phyloP scores from a whole-genome alignment of 2,329 filamentous ascomycete species.

The Conoideocrella luteorostrata region DNA sequence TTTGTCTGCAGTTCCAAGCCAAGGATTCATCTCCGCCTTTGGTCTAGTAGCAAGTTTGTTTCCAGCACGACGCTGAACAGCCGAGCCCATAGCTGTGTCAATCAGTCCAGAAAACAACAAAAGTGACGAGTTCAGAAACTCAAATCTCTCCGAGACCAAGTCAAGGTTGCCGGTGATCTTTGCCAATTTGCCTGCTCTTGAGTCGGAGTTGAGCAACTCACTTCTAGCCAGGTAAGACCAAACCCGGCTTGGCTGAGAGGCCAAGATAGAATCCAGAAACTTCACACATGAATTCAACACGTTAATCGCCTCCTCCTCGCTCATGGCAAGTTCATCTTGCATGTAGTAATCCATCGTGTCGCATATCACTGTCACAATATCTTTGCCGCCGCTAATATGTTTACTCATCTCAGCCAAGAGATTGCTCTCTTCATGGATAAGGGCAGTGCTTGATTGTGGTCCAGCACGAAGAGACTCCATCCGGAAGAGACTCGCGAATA shows the following conservation, averaged over 20 bases:
- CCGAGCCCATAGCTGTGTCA: conserved; percentile 65
- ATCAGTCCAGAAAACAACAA: conserved; percentile 69
- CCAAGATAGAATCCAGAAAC: conserved; percentile 68
- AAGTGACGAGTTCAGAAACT: conserved; percentile 68
- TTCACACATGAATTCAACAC: conserved; percentile 66
- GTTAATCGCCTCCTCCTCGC: conserved; percentile 59
- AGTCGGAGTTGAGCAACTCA: conserved; percentile 69
- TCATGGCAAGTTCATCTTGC: conserved; percentile 48
- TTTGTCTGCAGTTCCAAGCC: conserved; percentile 71
- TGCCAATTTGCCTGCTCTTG: conserved; percentile 68
- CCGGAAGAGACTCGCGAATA: conserved; percentile 66
- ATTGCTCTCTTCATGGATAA: conserved; percentile 29
- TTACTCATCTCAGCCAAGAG: conserved; percentile 50
- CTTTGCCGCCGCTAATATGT: conserved; percentile 53
- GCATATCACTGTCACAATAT: conserved; percentile 75
- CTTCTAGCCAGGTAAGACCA: conserved; percentile 87
- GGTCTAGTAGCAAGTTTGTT: conserved; percentile 42
- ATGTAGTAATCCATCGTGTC: conserved; percentile 73
- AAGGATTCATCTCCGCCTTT: conserved; percentile 44
- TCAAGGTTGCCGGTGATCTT: conserved; percentile 79
- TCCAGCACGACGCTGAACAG: conserved; percentile 58
- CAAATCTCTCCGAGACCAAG: conserved; percentile 66
- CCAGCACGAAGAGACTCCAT: conserved; percentile 36
- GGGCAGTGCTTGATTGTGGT: conserved; percentile 19
- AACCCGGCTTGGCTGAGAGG: conserved; percentile 71